A percentile compares a stretch with the other conserved stretches of the same genome.
Evolutionary conservation across 2,329 filamentous ascomycete genomes (phyloP).

Genomic region (Colletotrichum cuscutae): DNA sequence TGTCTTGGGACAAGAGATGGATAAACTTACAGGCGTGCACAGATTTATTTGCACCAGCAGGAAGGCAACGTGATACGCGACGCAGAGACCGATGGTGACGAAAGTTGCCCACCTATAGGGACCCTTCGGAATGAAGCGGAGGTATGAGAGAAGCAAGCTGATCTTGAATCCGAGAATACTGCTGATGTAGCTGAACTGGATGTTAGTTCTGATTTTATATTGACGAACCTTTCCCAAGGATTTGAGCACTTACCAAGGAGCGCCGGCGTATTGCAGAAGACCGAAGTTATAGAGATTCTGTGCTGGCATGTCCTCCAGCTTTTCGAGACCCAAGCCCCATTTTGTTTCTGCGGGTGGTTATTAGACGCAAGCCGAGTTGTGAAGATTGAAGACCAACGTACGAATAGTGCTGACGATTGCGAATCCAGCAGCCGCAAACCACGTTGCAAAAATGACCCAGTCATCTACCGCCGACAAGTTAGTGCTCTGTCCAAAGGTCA

Average conservation of each 20-base stretch:
- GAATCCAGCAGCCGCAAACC: conserved; percentile 47
- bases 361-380: not conserved
- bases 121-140: conserved; percentile 54
- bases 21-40: conserved; percentile 44
- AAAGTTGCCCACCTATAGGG: conserved; percentile 47
- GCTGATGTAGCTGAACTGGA: conserved; percentile 47
- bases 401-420: conserved; percentile 47
- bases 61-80: conserved; percentile 52
- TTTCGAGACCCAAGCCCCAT: conserved; percentile 53
- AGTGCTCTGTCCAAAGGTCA: not conserved
- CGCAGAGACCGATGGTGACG: conserved; percentile 46
- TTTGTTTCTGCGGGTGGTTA: conserved; percentile 49
- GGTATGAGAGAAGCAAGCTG: conserved; percentile 54
- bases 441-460: conserved; percentile 37
- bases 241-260: conserved; percentile 47
- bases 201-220: not conserved
- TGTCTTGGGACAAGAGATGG: not conserved
- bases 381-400: conserved; percentile 36
- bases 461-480: conserved; percentile 27
- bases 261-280: conserved; percentile 53
- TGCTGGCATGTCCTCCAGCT: conserved; percentile 47
- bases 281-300: conserved; percentile 52
- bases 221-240: fast-evolving
- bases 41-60: conserved; percentile 48
- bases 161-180: conserved; percentile 59